A percentile compares a stretch with the other conserved stretches of the same genome.
Conservation (phyloP, 208 protist species). For the Crithidia sp. region DNA sequence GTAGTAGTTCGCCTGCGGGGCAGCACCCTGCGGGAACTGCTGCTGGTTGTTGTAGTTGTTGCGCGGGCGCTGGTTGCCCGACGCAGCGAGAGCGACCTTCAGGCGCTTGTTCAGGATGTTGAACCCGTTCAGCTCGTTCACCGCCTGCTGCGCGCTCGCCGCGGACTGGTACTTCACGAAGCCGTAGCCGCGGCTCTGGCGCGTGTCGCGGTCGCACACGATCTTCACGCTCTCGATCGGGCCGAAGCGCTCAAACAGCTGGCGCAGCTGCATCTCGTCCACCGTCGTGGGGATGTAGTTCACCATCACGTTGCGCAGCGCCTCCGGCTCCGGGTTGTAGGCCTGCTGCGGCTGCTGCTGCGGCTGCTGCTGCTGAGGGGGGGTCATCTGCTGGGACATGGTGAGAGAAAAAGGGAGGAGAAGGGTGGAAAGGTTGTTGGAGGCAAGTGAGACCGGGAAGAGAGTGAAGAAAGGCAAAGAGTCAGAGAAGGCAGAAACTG, state of each 20-base stretch:
- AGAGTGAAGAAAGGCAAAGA: background rate
- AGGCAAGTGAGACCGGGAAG: background rate
- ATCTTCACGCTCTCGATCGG: constrained; percentile 90
- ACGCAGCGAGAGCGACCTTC: constrained; percentile 84
- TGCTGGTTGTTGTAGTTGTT: constrained; percentile 37
- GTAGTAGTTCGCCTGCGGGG: constrained; percentile 56
- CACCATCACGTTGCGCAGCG: constrained; percentile 88
- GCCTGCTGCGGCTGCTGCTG: constrained; percentile 43
- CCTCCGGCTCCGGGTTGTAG: constrained; percentile 72
- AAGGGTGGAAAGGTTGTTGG: background rate
- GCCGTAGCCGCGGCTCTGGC: constrained; percentile 88
- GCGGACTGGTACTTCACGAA: constrained; percentile 90
- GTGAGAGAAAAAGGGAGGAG: background rate
- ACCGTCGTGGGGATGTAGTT: constrained; percentile 91
- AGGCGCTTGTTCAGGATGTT: constrained; percentile 89
- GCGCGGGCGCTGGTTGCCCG: constrained; percentile 68
- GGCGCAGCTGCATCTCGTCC: constrained; percentile 81
- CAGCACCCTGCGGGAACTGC: constrained; percentile 17
- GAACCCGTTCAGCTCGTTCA: constrained; percentile 84
- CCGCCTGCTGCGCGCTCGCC: constrained; percentile 76
- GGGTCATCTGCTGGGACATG: constrained; percentile 54
- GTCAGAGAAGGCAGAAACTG: background rate
- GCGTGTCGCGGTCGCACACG: constrained; percentile 85
- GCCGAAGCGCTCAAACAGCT: constrained; percentile 87
- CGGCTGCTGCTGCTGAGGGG: constrained; percentile 36